These are phyloP conservation scores for Alternaria ethzedia DNA, from an alignment of 2,329 filamentous ascomycete species.

Conservation along the genomic window DNA sequence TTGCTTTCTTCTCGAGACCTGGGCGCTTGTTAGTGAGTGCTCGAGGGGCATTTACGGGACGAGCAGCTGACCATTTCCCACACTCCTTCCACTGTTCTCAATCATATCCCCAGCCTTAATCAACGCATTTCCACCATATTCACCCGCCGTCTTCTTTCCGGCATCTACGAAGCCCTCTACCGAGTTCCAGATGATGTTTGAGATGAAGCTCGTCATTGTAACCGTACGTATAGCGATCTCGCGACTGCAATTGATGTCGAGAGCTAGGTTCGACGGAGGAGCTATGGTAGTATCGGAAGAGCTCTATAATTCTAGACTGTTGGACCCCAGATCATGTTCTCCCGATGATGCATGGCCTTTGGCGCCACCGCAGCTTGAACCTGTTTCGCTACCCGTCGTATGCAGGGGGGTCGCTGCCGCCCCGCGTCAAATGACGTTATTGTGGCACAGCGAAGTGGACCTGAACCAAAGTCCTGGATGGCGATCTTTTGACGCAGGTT, in stretches of 20 bases:
- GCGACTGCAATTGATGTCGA: neutral
- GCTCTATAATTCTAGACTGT: constrained; percentile 3
- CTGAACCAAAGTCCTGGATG: constrained; percentile 5
- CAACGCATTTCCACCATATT: constrained; percentile 47
- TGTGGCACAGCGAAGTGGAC: constrained; percentile 21
- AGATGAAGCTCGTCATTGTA: constrained; percentile 41
- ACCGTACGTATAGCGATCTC: neutral
- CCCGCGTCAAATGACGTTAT: constrained; percentile 36
- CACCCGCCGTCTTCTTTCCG: constrained; percentile 44
- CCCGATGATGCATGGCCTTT: constrained; percentile 23
- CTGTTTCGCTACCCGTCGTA: constrained; percentile 27
- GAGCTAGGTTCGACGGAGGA: neutral
- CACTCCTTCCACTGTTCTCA: constrained; percentile 39
- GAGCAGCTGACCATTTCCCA: constrained; percentile 43
- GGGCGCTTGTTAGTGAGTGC: neutral
- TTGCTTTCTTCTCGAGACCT: constrained; percentile 44
- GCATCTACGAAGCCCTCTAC: constrained; percentile 48
- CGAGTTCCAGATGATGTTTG: constrained; percentile 48
- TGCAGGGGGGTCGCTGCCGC: constrained; percentile 18
- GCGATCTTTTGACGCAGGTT: constrained; percentile 11
- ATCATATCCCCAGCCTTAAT: constrained; percentile 48
- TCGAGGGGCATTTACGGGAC: too few relatives aligned
- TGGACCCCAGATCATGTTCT: constrained; percentile 12
- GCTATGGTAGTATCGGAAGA: neutral
- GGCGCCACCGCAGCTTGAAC: constrained; percentile 31